Evolutionary conservation across 768 basidiomycete species (phyloP).

Genomic region (Cyclocybe cylindracea): DNA sequence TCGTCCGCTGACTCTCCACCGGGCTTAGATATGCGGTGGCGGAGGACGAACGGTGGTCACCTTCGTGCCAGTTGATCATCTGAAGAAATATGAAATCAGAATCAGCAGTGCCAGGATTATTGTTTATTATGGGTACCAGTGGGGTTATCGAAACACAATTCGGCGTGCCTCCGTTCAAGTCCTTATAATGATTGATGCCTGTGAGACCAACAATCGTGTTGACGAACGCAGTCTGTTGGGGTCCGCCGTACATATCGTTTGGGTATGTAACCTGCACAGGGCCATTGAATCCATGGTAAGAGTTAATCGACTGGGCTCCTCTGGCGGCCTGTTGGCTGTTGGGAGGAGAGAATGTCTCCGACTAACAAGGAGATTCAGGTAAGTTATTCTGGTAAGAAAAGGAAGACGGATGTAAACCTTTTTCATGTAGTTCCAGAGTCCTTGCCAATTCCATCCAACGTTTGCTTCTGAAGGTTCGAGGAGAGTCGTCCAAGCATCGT

Average conservation of each 20-base stretch:
- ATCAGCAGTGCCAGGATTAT: background rate
- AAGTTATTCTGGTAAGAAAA: background rate
- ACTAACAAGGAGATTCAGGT: constrained; percentile 23
- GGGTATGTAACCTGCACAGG: constrained; percentile 56
- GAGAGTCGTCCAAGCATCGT: constrained; percentile 42
- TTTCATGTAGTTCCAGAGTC: constrained; percentile 46
- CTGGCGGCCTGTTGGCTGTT: constrained; percentile 44
- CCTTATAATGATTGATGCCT: constrained; percentile 45
- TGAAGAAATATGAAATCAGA: constrained; percentile 12
- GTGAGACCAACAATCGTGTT: constrained; percentile 46
- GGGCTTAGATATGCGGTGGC: constrained; percentile 54
- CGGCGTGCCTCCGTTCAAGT: constrained; percentile 54
- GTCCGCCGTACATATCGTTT: constrained; percentile 56
- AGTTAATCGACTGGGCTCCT: constrained; percentile 45
- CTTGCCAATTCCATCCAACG: constrained; percentile 50
- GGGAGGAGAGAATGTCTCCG: constrained; percentile 49
- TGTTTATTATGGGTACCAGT: constrained; percentile 35
- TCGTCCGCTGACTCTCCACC: constrained; percentile 44
- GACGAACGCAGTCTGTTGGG: constrained; percentile 51
- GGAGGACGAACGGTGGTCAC: constrained; percentile 54
- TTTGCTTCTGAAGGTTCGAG: constrained; percentile 39
- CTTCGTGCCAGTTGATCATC: constrained; percentile 49
- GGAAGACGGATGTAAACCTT: constrained; percentile 32
- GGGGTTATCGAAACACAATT: constrained; percentile 58
- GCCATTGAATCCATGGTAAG: constrained; percentile 53